Percentiles rank a stretch among this genome's conserved stretches.
Conservation (phyloP, 768 basidiomycete genomes). For the Xerocomus spinulosus region DNA sequence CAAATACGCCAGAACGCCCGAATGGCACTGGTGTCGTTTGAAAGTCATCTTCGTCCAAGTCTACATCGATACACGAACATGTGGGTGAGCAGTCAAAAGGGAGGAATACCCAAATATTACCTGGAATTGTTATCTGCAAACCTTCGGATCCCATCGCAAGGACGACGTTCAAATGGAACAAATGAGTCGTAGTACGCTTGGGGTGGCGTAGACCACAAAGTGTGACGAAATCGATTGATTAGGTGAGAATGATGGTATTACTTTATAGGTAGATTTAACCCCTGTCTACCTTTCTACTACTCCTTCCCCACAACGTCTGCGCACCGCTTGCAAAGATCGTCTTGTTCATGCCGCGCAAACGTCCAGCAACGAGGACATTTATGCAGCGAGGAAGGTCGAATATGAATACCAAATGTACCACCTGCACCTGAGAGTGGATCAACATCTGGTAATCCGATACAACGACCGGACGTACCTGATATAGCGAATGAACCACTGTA, state of each 20-base stretch:
- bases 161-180: constrained; percentile 2
- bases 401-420: constrained; percentile 40
- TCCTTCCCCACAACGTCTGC: constrained; percentile 16
- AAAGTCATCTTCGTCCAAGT: constrained; percentile 76
- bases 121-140: constrained; percentile 47
- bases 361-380: constrained; percentile 96
- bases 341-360: constrained; percentile 48
- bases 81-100: not conserved
- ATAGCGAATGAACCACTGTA: constrained; percentile 42
- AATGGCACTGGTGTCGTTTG: constrained; percentile 61
- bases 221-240: not conserved
- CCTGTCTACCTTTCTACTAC: not conserved
- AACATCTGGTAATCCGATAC: not conserved
- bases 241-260: not conserved
- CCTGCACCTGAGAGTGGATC: constrained; percentile 8
- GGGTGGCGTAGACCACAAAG: too few relatives aligned
- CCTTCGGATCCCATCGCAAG: constrained; percentile 35
- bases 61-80: too few relatives aligned
- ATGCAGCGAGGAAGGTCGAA: constrained; percentile 53
- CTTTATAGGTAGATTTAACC: constrained; percentile 4
- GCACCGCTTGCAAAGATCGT: constrained; percentile 67
- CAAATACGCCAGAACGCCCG: constrained; percentile 53
- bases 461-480: constrained; percentile 39
- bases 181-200: too few relatives aligned
- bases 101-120: constrained; percentile 19